Evolutionary conservation across 2,329 filamentous ascomycete genomes (phyloP).

Genomic region (Aureobasidium namibiae): DNA sequence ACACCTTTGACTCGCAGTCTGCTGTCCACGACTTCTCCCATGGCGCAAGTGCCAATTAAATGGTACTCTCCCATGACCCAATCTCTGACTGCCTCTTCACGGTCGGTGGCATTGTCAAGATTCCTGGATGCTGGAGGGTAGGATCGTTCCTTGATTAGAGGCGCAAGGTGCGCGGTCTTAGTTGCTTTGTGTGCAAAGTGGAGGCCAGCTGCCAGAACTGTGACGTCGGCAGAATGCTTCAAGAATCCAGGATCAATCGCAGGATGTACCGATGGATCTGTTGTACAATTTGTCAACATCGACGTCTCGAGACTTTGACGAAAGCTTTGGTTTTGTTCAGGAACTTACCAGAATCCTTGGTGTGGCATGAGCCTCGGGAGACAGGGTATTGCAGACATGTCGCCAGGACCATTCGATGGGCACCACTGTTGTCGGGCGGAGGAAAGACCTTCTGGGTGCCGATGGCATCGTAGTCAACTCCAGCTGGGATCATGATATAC

Average conservation of each 20-base stretch:
- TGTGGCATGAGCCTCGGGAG: conserved; percentile 25
- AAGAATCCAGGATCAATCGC: conserved; percentile 20
- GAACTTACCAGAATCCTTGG: conserved; percentile 20
- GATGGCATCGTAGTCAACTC: conserved; percentile 22
- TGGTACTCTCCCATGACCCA: conserved; percentile 30
- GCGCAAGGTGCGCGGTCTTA: conserved; percentile 32
- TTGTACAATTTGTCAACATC: background rate
- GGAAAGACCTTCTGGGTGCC: conserved; percentile 24
- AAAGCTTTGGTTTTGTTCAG: too few species aligned
- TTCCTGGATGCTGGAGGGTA: conserved; percentile 24
- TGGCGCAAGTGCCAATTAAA: conserved; percentile 33
- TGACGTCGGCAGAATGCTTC: conserved; percentile 18
- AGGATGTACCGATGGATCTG: conserved; percentile 16
- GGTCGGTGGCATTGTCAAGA: conserved; percentile 20
- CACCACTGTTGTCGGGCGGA: conserved; percentile 17
- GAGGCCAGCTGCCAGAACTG: conserved; percentile 22
- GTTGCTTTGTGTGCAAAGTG: conserved; percentile 36
- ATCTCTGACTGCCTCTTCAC: conserved; percentile 20
- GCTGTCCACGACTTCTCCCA: conserved; percentile 36
- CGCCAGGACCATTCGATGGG: conserved; percentile 20
- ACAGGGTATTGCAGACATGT: conserved; percentile 26
- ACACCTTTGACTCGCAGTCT: conserved; percentile 31
- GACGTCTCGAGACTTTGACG: too few species aligned
- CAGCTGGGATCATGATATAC: conserved; percentile 25
- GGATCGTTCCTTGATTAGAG: conserved; percentile 31